Evolutionary conservation across 2,329 filamentous ascomycete species (phyloP), one percentile per base, ranked within the genome.

Genomic region (Diaporthe citrichinensis): DNA sequence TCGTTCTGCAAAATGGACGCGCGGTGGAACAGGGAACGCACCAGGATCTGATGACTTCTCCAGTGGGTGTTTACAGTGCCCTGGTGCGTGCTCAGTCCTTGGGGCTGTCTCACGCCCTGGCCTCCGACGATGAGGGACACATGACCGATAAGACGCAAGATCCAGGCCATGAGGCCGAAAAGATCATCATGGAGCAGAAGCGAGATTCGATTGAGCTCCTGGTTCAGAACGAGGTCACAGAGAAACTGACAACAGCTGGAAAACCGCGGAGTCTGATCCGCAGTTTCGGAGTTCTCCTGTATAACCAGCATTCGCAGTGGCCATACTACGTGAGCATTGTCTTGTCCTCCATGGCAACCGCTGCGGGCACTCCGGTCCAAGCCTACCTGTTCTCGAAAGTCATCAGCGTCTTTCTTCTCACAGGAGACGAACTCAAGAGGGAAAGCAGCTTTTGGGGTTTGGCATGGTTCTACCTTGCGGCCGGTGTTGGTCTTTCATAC

Each of bases 11-110:
- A 7, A 86, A 92, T 76, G 97, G 97, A 20, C 87, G 89, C n/a
- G 97, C 98, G 76, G 89, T 98, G 23, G 97, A 99, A 84, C 95
- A 98, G 84, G 97, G 97, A 71, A 96, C 91, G 0, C 97, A 98
- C 82, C 91, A 96, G 75, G 89, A 94, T 17, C 89, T 99, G 93
- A 94, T 79, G 88, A 20, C 86, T 98, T 4, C 91, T 92, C 78
- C 88, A 84, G 76, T 86, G 78, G 92, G 91, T 31, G 93, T 95
- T 10, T 99, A 98, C 84, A 94, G 90, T 83, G 94, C 92, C 75
- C 90, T 98, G 15, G 96, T 98, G 9, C 93, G 95, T 72, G 96
- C 96, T 4, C 97, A 99, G 83, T 98, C 78, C 90, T 91, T 2
- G 87, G 89, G 5, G 88, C 89, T 84, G 80, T 90, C 94, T 78